Evolutionary conservation across 768 basidiomycete species (phyloP), one percentile per base, ranked within the genome.

Genomic region (Lactifluus hygrophoroides): DNA sequence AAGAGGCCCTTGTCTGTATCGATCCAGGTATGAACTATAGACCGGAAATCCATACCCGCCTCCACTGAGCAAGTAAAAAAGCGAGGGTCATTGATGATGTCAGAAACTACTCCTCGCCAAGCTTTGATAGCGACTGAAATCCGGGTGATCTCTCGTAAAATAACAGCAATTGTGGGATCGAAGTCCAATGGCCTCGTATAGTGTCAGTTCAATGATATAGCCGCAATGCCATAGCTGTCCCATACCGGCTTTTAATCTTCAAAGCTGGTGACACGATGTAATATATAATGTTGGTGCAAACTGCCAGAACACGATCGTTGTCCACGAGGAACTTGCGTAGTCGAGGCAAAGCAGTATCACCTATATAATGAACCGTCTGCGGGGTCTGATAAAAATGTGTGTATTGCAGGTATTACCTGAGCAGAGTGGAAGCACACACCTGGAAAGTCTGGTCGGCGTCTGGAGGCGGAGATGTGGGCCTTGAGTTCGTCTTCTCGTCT

Each of bases 1-100:
- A 99, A 82, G 0, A 90, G 83, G 19, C 88, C 81, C 72, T 88
- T 94, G 68, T 99, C 96, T 1, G 81, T 77, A 66, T 93, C 88
- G 68, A 95, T 88, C 48, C 96, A 69, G 3, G 85, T 75, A 64
- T 84, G 88, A 52, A 97, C 74, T 46, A 97, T 80, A 0, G 83
- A 78, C 67, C 80, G 80, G 93, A 95, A 99, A 56, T 76, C 76
- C 19, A 69, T 66, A 7, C 82, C 81, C 19, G 77, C 77, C 7
- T 74, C 72, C 7, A 84, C 74, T 53, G 75, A 76, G 49, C 82
- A 85, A 66, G 85, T 89, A 76, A 99, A 99, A 64, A 98, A 80
- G 46, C 91, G 80, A 63, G 80, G 83, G 69, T 99, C 96, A 65
- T 83, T 85, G 59, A 98, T 76, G 1, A 89, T 79, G 42, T 99